Conservation (phyloP, 805 yeast species). For the Yarrowia sp. region DNA sequence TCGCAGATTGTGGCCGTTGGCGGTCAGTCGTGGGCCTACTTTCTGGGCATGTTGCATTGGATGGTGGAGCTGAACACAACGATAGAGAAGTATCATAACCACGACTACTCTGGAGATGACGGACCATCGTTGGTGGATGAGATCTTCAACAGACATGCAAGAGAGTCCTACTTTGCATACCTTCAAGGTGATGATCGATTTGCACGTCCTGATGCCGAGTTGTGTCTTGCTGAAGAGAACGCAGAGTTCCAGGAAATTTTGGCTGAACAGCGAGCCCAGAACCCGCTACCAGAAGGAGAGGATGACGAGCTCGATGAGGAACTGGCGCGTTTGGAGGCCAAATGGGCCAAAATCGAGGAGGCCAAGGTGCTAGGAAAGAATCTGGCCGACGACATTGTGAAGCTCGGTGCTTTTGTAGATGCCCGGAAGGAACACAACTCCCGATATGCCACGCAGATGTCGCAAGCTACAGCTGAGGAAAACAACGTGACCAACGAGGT, state of each 20-base stretch:
- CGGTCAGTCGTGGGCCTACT: slow-evolving; percentile 84
- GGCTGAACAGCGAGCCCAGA: slow-evolving; percentile 18
- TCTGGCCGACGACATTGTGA: slow-evolving; percentile 70
- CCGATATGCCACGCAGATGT: slow-evolving; percentile 68
- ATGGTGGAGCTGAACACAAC: slow-evolving; percentile 63
- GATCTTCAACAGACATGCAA: slow-evolving; percentile 45
- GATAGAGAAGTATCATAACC: slow-evolving; percentile 53
- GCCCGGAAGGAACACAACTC: slow-evolving; percentile 67
- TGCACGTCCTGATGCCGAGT: slow-evolving; percentile 34
- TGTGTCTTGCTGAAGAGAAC: slow-evolving; percentile 34
- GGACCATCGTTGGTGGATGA: slow-evolving; percentile 38
- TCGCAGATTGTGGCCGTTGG: slow-evolving; percentile 92
- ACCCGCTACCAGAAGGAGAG: slow-evolving; percentile 49
- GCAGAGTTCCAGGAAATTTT: slow-evolving; percentile 33
- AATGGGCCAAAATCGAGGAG: slow-evolving; percentile 60
- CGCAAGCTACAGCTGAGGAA: slow-evolving; percentile 63
- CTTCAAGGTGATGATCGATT: slow-evolving; percentile 32
- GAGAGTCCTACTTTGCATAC: slow-evolving; percentile 32
- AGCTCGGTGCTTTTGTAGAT: slow-evolving; percentile 74
- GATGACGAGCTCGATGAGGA: slow-evolving; percentile 58
- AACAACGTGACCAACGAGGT: slow-evolving; percentile 49
- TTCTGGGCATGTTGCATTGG: slow-evolving; percentile 86
- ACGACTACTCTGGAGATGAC: slow-evolving; percentile 48
- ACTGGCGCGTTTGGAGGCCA: slow-evolving; percentile 65
- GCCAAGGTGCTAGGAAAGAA: slow-evolving; percentile 66